Evolutionary conservation across 306 rosid species (phyloP), one percentile per base, ranked within the genome.

Genomic region (Cucurbita argyrosperma): DNA sequence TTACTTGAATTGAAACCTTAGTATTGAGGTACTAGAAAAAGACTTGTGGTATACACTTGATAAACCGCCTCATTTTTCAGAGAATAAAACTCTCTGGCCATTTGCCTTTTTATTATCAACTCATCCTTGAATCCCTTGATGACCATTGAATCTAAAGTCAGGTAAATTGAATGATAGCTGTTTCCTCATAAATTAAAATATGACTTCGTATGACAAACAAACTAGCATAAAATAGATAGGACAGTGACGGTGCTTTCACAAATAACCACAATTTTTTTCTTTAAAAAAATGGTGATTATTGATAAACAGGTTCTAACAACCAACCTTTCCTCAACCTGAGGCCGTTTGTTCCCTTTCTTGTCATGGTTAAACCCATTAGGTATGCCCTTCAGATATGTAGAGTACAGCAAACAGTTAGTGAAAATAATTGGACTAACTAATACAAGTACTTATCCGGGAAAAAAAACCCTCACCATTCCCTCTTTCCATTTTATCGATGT

Each of bases 401-500:
- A 70, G 59, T 50, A 35, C 14, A 76, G 61, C 58, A 53, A 80
- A 66, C 61, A 38, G 59, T 46, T 42, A 66, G 53, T 52, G 50
- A 49, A 3, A 37, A 47, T 35, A 47, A 51, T 49, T 45, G 50
- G 49, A 23, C 45, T 8, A 12, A 42, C 7, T 21, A 60, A 72
- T 3, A 72, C 30, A 37, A 76, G 3, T 14, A 42, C 13, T 43
- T 66, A 45, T 35, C 5, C 30, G 0, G 19, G 26, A 8, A 71
- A 43, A 43, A 56, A 38, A 13, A 1, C 68, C 49, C 82, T 81
- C 81, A 89, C 99, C 95, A 86, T 89, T 73, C 95, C 99, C 79
- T 94, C 97, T 78, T 86, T 94, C 99, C 99, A 94, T 79, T 84
- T 88, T 53, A 94, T 94, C 53, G 97, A 84, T 12, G 99, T 89